Conservation (phyloP, 371 early-diverging fungal genomes). For the Nematocida major region DNA sequence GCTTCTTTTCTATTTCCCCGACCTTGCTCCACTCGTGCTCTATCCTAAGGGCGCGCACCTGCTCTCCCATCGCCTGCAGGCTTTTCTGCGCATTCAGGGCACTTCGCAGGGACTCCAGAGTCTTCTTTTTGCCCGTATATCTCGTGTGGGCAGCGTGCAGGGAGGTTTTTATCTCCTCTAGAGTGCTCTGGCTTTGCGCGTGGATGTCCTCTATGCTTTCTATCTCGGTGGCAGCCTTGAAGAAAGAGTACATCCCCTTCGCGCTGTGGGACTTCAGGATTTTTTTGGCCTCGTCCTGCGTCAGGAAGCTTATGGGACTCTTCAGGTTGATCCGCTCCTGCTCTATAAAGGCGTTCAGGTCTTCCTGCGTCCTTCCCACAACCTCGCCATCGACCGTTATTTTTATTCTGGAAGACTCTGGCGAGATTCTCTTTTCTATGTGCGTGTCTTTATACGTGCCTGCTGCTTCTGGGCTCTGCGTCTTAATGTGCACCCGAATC, state of each 20-base stretch:
- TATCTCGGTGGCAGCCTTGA: conserved; percentile 63
- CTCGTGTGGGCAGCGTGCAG: not conserved
- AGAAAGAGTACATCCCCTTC: conserved; percentile 58
- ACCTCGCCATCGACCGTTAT: conserved; percentile 24
- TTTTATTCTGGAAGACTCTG: conserved; percentile 37
- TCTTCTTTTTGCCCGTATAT: conserved; percentile 24
- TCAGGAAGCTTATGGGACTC: conserved; percentile 64
- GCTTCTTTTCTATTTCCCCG: conserved; percentile 16
- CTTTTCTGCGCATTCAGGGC: conserved; percentile 9
- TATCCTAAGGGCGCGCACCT: conserved; percentile 33
- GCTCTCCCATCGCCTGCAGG: conserved; percentile 17
- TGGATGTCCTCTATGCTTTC: conserved; percentile 54
- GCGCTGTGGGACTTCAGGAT: conserved; percentile 56
- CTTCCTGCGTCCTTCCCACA: conserved; percentile 49
- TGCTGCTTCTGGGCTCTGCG: conserved; percentile 29
- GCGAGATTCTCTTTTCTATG: conserved; percentile 57
- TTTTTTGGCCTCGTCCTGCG: conserved; percentile 64
- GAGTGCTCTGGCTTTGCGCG: conserved; percentile 37
- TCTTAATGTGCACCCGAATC: conserved; percentile 44
- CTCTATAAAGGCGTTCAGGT: conserved; percentile 57
- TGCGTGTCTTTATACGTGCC: conserved; percentile 48
- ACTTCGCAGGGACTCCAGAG: conserved; percentile 21
- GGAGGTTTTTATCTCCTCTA: conserved; percentile 39
- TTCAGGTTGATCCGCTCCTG: conserved; percentile 54
- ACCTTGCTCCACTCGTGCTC: conserved; percentile 57